These are phyloP conservation scores for Backusella parvicylindrica DNA, from an alignment of 192 early-diverging fungal species.

Conservation along the genomic window DNA sequence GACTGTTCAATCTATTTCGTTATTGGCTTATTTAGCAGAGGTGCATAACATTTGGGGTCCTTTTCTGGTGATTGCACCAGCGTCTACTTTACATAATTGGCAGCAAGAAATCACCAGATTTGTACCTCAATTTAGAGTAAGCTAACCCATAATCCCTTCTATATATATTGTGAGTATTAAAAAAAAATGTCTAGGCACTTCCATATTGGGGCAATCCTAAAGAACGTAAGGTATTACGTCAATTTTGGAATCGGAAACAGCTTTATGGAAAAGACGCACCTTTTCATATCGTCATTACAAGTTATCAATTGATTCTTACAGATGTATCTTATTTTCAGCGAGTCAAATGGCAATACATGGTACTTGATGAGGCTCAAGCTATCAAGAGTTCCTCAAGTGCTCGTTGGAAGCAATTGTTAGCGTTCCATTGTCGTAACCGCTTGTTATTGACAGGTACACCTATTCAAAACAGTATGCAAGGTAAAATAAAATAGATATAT, in stretches of 20 bases:
- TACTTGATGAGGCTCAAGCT: constrained; percentile 92
- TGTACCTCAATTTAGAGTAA: constrained; percentile 73
- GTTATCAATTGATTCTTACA: constrained; percentile 78
- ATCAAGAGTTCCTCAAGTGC: constrained; percentile 85
- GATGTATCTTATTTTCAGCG: constrained; percentile 79
- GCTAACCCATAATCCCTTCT: no score
- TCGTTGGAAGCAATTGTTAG: constrained; percentile 85
- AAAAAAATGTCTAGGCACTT: no score
- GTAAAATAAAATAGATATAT: constrained; percentile 18
- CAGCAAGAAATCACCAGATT: constrained; percentile 84
- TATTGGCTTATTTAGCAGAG: constrained; percentile 87
- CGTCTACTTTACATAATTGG: constrained; percentile 91
- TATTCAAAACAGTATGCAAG: constrained; percentile 91
- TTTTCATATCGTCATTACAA: constrained; percentile 89
- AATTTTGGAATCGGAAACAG: constrained; percentile 77
- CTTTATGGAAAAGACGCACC: constrained; percentile 70
- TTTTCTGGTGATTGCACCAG: constrained; percentile 85
- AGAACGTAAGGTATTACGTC: constrained; percentile 79
- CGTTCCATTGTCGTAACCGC: constrained; percentile 84
- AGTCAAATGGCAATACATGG: constrained; percentile 95
- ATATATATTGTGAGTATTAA: no score
- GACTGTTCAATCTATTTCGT: constrained; percentile 87
- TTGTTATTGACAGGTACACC: constrained; percentile 88
- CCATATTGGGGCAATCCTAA: constrained; percentile 88
- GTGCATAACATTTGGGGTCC: constrained; percentile 88